phyloP scores from a whole-genome alignment of 2,329 filamentous ascomycete species.

The Ceratocystis albifundus region DNA sequence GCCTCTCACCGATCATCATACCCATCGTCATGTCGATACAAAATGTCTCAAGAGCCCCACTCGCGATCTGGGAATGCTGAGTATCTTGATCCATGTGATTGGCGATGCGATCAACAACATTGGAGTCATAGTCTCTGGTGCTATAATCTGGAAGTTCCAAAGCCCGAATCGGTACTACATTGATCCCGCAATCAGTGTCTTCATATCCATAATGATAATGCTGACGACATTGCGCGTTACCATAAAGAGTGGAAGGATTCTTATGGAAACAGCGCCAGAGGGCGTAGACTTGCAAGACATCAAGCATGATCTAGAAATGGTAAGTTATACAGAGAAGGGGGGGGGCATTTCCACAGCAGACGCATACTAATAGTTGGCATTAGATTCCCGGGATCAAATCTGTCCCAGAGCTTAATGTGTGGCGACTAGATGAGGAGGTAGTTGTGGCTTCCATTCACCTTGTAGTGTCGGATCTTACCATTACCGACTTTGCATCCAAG shows the following conservation, averaged over 20 bases:
- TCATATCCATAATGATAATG: conserved; percentile 63
- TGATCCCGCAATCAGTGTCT: conserved; percentile 57
- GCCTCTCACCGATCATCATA: conserved; percentile 31
- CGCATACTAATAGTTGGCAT: conserved; percentile 23
- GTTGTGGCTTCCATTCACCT: conserved; percentile 59
- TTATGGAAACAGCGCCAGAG: conserved; percentile 54
- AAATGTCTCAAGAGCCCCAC: conserved; percentile 30
- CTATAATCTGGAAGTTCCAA: conserved; percentile 55
- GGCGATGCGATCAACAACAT: conserved; percentile 67
- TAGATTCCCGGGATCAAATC: conserved; percentile 55
- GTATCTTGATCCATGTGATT: conserved; percentile 57
- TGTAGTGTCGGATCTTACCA: conserved; percentile 45
- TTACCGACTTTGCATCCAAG: conserved; percentile 48
- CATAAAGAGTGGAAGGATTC: conserved; percentile 50
- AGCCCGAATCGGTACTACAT: conserved; percentile 54
- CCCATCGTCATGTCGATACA: conserved; percentile 38
- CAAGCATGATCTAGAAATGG: conserved; percentile 56
- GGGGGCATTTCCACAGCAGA: neutral
- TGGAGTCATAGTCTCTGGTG: conserved; percentile 58
- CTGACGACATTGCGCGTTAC: conserved; percentile 51
- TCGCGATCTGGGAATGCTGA: conserved; percentile 58
- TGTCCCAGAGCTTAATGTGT: conserved; percentile 62
- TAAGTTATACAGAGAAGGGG: conserved; percentile 27
- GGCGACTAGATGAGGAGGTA: conserved; percentile 60
- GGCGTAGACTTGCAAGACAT: conserved; percentile 52